Conservation (phyloP, 129 eudicot species). For the Centrapalus pauciflorus region DNA sequence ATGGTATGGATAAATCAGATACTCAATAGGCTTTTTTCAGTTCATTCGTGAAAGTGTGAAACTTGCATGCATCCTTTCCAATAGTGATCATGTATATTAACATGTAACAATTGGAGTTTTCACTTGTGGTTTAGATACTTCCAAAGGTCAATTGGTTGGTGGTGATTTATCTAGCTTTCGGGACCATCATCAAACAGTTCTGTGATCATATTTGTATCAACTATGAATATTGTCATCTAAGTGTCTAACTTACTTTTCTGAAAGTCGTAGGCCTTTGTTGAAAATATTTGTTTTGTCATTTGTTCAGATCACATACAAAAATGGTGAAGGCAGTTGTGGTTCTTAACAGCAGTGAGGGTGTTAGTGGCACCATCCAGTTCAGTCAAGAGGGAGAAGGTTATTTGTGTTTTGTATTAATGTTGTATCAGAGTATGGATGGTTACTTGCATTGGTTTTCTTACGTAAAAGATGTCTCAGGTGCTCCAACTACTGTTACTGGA, state of each 20-base stretch:
- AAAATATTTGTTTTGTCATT: constrained; percentile 8
- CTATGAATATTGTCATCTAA: not conserved
- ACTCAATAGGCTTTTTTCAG: too few species aligned
- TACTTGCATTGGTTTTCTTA: not conserved
- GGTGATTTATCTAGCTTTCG: not conserved
- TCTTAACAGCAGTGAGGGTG: constrained; percentile 90
- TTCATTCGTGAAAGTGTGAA: not conserved
- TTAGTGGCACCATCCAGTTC: constrained; percentile 76
- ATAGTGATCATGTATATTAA: not conserved
- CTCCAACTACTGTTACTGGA: constrained; percentile 79
- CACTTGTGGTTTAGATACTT: not conserved
- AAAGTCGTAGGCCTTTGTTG: constrained; percentile 9
- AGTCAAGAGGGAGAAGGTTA: constrained; percentile 83
- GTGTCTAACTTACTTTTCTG: not conserved
- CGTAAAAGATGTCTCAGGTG: constrained; percentile 36
- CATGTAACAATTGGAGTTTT: not conserved
- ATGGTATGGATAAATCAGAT: not conserved
- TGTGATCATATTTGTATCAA: not conserved
- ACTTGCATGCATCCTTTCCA: constrained; percentile 1
- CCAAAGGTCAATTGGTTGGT: not conserved
- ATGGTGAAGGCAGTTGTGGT: constrained; percentile 97
- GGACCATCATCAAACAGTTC: not conserved
- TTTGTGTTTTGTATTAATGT: not conserved
- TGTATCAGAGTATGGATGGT: not conserved
- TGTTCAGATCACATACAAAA: constrained; percentile 70